Base-by-base conservation (phyloP, 2,329 filamentous ascomycete species). In the Microdochium paspali region DNA sequence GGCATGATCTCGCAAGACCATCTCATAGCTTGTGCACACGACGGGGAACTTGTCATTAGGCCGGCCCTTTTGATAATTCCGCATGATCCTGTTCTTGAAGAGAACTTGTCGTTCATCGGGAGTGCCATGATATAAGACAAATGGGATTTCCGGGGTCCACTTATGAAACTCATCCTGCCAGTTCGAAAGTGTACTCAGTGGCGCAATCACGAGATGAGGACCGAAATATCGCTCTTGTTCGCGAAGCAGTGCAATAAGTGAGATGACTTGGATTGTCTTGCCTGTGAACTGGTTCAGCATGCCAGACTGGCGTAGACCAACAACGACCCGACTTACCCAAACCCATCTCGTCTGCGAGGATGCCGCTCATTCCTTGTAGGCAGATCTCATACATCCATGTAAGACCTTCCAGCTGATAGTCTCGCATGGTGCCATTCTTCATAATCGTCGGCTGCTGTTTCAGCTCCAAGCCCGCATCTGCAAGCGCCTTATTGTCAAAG, bases 1-100 rank as follows among this genome's bases (percentile, higher is more conserved):
- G 46, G 89, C 85, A 31, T 87, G 82, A 61, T 98, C 93, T 56
- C 89, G 84, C 67, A 98, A 84, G 47, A 94, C 90, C 61, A 98
- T 96, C 61, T 98, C 93, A 57, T 97, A 97, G 32, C 85, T 94
- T 0, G 93, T 98, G 58, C 90, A 90, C 1, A 97, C 86, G 1
- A 98, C 84, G 0, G 93, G 93, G 51, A 97, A 98, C 43, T 84
- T 77, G 1, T 76, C 68, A 0, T 69, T 79, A 0, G 77, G 77
- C 2, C 72, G 64, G 0, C 83, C 74, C 9, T 66, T 77, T 12
- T 80, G 77, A 13, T 91, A 79, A 51, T 88, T 71, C 40, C 77
- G 78, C 61, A 83, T 83, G 58, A 97, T 79, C 32, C 77, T 70
- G n/a, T 79, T 84, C 42, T 72, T 74, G 51, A 90, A 83, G n/a